Base-by-base conservation (phyloP, 1,139 yeast genomes). In the Zhuliangozyma blackwelliae region DNA sequence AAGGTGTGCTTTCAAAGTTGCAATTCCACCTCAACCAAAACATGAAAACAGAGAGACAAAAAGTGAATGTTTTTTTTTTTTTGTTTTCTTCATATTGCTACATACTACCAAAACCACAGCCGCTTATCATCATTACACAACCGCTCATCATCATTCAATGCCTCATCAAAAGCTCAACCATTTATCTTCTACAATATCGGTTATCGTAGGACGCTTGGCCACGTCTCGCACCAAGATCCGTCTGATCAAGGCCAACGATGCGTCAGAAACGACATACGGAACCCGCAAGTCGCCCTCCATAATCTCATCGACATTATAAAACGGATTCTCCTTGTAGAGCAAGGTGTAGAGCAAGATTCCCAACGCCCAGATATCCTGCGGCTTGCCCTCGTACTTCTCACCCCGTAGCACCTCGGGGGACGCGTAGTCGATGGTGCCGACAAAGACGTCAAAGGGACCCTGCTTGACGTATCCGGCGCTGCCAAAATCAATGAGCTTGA, bases 391-490 rank as follows among this genome's bases (percentile, higher is more conserved):
- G 54, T 92, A 92, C 25, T 89, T 83, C 41, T 81, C 82, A 7
- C 97, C 98, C 36, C 82, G 74, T 27, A 92, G 68, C 0, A 92
- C 96, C 59, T 92, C 98, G 0, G 98, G 97, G 0, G 97, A 94
- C 0, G 97, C 97, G 58, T 90, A 92, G 58, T 92, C 97, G 29
- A 92, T 80, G 0, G 98, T 92, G 2, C 98, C 98, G 2, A 92
- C 97, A 63, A 92, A 92, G 9, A 90, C 96, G 51, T 90, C 96
- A 62, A 90, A 92, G 3, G 97, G 97, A 0, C 97, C 97, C 60
- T 82, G 90, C 46, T 76, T 79, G 19, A 81, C 77, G 58, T 88
- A 87, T 0, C 97, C 96, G 1, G 97, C 96, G 38, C 95, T 82
- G 0, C 98, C 98, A 61, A 89, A 92, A 61, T 92, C 98, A 54